phyloP scores from a whole-genome alignment of 441 rosid genomes.

The Erodium texanum region DNA sequence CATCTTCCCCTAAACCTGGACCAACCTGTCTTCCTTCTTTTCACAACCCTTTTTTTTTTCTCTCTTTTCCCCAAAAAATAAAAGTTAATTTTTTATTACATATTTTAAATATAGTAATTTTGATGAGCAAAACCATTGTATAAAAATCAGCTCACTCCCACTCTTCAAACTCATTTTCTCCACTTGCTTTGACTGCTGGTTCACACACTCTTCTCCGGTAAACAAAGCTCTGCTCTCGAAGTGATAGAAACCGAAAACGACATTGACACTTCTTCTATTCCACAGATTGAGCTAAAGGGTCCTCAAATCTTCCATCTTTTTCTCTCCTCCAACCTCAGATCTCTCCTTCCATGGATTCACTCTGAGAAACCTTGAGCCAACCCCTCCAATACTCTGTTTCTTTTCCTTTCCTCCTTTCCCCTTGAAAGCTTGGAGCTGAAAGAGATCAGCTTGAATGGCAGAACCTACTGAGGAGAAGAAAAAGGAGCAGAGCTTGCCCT shows the following conservation, averaged over 20 bases:
- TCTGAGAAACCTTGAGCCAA: neutral
- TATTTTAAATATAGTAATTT: neutral
- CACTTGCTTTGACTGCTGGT: conserved; percentile 44
- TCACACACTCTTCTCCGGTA: conserved; percentile 19
- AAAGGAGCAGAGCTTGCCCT: conserved; percentile 33
- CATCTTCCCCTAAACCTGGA: neutral
- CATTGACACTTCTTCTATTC: conserved; percentile 28
- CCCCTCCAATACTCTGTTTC: conserved; percentile 8
- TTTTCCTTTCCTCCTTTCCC: neutral
- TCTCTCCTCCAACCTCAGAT: conserved; percentile 17
- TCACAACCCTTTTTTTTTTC: too few species aligned
- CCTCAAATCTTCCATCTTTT: conserved; percentile 17
- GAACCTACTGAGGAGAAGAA: conserved; percentile 34
- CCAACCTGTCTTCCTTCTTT: too few species aligned
- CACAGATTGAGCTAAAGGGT: conserved; percentile 16
- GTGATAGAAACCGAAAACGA: conserved; percentile 26
- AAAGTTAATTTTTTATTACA: too few species aligned
- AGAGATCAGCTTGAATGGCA: conserved; percentile 35
- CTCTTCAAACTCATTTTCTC: conserved; percentile 19
- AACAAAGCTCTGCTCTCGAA: conserved; percentile 18
- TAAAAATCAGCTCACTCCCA: conserved; percentile 5
- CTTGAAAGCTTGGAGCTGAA: neutral
- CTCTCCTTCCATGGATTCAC: conserved; percentile 25
- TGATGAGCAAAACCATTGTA: neutral
- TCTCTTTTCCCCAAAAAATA: neutral